Evolutionary conservation across 2,329 filamentous ascomycete genomes (phyloP), one percentile per base, ranked within the genome.

Genomic region (Cercospora citrullina): DNA sequence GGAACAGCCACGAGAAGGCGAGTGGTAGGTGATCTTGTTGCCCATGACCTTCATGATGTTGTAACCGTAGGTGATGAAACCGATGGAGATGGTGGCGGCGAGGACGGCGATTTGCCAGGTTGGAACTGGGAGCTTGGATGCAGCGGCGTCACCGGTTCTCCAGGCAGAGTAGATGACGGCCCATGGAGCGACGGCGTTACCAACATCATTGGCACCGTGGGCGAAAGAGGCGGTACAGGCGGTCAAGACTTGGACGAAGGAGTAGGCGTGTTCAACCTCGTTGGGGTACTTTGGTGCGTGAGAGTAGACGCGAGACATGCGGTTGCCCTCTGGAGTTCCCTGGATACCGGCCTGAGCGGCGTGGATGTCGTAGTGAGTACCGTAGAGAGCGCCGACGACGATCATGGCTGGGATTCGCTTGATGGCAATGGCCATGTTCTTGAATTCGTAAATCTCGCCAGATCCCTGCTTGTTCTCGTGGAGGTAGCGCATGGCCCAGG

Each of bases 361-460:
- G 84, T 94, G 91, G 75, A 94, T 94, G 73, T 94, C 91, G 81
- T 94, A 94, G 84, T 94, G 84, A 28, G 90, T 77, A 78, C 92
- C 92, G 77, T 94, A 94, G 62, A 93, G 86, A 16, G 83, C 76
- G 65, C 84, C 90, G 71, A 83, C 84, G 53, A 88, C 84, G 69
- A 91, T 77, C 79, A 85, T 85, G 61, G 92, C 90, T 0, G 91
- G 91, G 8, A 94, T 76, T 23, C 91, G 90, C 80, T 87, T 90
- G 68, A 63, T 30, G 23, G 89, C 68, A 61, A 85, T 85, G 76
- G 84, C 85, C 69, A 93, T 81, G 84, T 94, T 94, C 80, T 88
- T 83, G 21, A 85, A 74, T 81, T 94, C 91, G 81, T 94, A 92
- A 71, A 94, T 85, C 75, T 89, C 84, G 63, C 91, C 92, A 18